phyloP scores from a whole-genome alignment of 345 rosid species.

The Syzygium jambos region DNA sequence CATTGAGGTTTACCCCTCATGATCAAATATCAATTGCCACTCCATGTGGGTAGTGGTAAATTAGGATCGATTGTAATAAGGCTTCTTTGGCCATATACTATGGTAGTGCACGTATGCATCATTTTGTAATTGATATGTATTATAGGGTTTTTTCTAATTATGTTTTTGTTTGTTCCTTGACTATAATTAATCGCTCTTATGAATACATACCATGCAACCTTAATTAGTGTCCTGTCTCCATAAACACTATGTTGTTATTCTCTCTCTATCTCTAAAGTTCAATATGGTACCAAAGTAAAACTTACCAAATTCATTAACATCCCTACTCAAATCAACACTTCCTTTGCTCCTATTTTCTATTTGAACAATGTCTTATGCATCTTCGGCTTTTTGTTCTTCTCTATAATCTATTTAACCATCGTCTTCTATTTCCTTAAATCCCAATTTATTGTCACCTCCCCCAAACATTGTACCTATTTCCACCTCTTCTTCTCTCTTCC shows the following conservation, averaged over 20 bases:
- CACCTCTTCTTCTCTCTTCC: background rate
- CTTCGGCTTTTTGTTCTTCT: background rate
- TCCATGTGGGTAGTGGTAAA: background rate
- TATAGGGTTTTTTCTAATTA: background rate
- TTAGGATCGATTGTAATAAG: background rate
- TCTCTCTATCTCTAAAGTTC: background rate
- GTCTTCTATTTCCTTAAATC: background rate
- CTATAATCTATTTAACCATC: background rate
- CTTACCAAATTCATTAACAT: background rate
- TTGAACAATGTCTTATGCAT: background rate
- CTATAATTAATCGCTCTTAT: background rate
- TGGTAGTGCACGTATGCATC: background rate
- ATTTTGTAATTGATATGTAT: background rate
- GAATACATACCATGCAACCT: too few relatives aligned
- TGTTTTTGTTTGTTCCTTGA: fast-evolving
- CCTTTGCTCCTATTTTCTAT: background rate
- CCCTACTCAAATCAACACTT: background rate
- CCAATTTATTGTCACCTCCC: background rate
- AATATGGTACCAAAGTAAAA: background rate
- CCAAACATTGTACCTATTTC: background rate
- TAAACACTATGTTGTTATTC: background rate
- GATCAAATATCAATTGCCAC: background rate
- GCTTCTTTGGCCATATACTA: background rate
- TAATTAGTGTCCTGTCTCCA: background rate
- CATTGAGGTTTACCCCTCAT: conserved; percentile 11